phyloP scores from a whole-genome alignment of 305 asterid species.

The Vinca major region DNA sequence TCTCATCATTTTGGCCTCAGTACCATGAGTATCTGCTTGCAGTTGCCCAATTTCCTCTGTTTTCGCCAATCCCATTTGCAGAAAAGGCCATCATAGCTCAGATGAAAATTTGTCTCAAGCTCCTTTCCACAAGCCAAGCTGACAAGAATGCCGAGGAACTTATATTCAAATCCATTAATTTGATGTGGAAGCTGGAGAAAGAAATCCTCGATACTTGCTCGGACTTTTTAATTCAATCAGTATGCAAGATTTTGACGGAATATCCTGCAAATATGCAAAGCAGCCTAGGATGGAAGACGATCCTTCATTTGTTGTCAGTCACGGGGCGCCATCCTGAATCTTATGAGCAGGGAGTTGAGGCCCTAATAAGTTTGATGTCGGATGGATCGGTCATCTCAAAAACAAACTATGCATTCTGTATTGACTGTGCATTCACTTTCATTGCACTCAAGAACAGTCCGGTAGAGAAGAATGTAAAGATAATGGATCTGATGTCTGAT shows the following conservation, averaged over 20 bases:
- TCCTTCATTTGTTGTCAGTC: conserved; percentile 60
- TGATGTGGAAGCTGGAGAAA: conserved; percentile 81
- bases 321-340: conserved; percentile 88
- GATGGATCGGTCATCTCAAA: conserved; percentile 40
- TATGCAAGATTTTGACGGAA: conserved; percentile 48
- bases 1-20: conserved; percentile 64
- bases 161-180: conserved; percentile 63
- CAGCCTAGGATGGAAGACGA: conserved; percentile 68
- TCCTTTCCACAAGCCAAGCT: conserved; percentile 38
- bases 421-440: conserved; percentile 79
- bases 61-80: conserved; percentile 68
- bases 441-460: conserved; percentile 74
- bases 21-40: conserved; percentile 66
- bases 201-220: conserved; percentile 81
- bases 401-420: conserved; percentile 54
- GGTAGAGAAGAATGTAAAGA: conserved; percentile 52
- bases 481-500: conserved; percentile 67
- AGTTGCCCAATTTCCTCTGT: conserved; percentile 68
- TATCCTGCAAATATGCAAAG: conserved; percentile 56
- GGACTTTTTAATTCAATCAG: conserved; percentile 49
- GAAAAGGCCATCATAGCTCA: conserved; percentile 66
- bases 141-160: conserved; percentile 54
- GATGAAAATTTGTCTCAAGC: conserved; percentile 58
- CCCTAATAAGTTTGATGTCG: conserved; percentile 50
- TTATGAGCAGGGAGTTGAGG: conserved; percentile 64